Base-by-base conservation (phyloP, 106 monocot genomes). In the Chionographis japonica region DNA sequence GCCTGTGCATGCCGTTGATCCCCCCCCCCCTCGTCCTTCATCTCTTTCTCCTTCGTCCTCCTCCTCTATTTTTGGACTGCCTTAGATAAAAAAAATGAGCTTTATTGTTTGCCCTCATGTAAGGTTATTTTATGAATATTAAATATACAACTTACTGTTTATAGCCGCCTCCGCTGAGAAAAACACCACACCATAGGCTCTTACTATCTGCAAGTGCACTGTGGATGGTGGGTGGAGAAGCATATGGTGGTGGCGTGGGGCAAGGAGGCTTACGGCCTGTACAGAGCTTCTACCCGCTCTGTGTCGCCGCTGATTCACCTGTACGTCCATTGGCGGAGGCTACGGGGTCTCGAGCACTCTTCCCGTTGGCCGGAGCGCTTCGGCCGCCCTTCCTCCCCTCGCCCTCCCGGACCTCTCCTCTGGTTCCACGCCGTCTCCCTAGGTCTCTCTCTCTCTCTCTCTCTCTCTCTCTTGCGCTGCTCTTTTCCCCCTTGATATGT, bases 391-490 rank as follows among this genome's bases (percentile, higher is more conserved):
- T 86, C 88, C 14, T 60, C 72, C 5, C 80, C 79, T 6, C 91
- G 81, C 36, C 95, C 95, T 19, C 72, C 66, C 38, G 80, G 71
- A 17, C 75, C 76, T 52, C 89, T 98, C 46, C 65, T 98, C 54
- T 98, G 97, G 97, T 89, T 98, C 68, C 97, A 98, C 67, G 97
- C 97, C 58, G 97, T 98, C 36, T 98, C 97, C 12, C 59, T 98
- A 41, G 87, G 87, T 79, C 2, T 42, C 14, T 10, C 20, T 2
- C 42, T 27, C 17, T 16, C 39, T 42, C 15, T 46, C 50, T 58
- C 58, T 35, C 56, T 49, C 20, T 37, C 11, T 40, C 13, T 11
- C 6, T 62, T 27, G 27, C 27, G 27, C 27, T 27, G 27, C 27
- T 27, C 27, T 27, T 27, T n/a, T 40, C 18, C 35, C 12, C 54